Conservation (phyloP, 2,329 filamentous ascomycete species). For the Diaporthe ilicicola region DNA sequence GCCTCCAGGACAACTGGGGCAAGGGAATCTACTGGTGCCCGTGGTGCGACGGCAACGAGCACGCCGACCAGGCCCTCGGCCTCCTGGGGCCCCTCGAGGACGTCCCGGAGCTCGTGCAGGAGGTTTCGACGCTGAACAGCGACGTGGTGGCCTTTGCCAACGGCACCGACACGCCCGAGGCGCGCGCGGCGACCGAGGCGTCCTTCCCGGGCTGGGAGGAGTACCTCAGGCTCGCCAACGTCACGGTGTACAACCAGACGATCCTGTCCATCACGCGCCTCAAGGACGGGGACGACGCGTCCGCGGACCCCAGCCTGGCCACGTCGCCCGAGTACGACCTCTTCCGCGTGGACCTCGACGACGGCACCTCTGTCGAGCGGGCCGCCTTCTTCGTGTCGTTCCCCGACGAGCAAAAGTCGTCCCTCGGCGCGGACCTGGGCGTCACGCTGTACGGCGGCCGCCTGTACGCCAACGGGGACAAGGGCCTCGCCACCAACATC, state of each 20-base stretch:
- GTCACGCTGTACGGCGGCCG: constrained; percentile 54
- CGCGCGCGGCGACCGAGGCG: constrained; percentile 48
- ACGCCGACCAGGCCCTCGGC: constrained; percentile 65
- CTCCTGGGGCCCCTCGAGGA: constrained; percentile 57
- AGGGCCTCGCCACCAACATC: constrained; percentile 60
- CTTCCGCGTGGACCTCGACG: constrained; percentile 62
- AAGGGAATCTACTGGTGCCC: constrained; percentile 71
- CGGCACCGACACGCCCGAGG: constrained; percentile 60
- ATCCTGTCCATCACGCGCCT: constrained; percentile 59
- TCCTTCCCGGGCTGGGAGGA: constrained; percentile 56
- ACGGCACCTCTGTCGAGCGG: constrained; percentile 54
- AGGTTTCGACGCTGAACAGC: constrained; percentile 62
- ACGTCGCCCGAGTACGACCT: constrained; percentile 59
- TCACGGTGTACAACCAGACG: constrained; percentile 64
- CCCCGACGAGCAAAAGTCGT: constrained; percentile 55
- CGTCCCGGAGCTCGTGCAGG: constrained; percentile 54
- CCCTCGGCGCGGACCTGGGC: constrained; percentile 55
- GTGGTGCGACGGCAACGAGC: constrained; percentile 71
- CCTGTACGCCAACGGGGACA: constrained; percentile 50
- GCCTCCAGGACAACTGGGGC: constrained; percentile 63
- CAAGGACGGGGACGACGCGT: constrained; percentile 46
- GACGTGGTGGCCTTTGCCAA: constrained; percentile 68
- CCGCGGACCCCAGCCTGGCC: constrained; percentile 51
- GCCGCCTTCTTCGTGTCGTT: constrained; percentile 62
- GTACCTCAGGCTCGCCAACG: constrained; percentile 58